phyloP scores from a whole-genome alignment of 495 filamentous ascomycete genomes.

The Xeromyces bisporus region DNA sequence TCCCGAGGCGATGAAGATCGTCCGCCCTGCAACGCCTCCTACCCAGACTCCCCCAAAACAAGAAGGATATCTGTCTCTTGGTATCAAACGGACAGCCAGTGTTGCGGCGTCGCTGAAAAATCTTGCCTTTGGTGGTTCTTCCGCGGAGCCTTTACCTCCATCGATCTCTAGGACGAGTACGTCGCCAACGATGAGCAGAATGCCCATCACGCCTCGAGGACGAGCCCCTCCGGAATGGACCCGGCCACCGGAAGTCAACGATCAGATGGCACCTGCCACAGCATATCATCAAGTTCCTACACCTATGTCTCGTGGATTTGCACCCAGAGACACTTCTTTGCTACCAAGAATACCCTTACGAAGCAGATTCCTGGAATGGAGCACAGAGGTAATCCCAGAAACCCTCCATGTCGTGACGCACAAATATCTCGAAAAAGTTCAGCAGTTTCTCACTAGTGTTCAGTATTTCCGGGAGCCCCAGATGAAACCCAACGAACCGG shows the following conservation, averaged over 20 bases:
- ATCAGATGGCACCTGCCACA: conserved; percentile 46
- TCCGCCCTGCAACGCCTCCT: conserved; percentile 35
- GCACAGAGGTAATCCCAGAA: conserved; percentile 49
- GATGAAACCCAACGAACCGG: conserved; percentile 90
- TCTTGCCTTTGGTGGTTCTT: conserved; percentile 39
- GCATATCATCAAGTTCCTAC: conserved; percentile 61
- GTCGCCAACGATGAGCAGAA: conserved; percentile 22
- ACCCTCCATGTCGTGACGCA: conserved; percentile 7
- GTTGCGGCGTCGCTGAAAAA: conserved; percentile 57
- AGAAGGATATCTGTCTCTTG: conserved; percentile 48
- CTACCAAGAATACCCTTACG: conserved; percentile 50
- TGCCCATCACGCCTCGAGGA: conserved; percentile 33
- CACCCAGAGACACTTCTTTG: conserved; percentile 37
- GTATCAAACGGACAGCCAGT: conserved; percentile 50
- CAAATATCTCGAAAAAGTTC: conserved; percentile 4
- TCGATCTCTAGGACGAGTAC: conserved; percentile 9
- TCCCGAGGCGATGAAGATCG: conserved; percentile 22
- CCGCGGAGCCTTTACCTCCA: conserved; percentile 14
- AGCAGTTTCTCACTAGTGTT: conserved; percentile 17
- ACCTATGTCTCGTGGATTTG: conserved; percentile 58
- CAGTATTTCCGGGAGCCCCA: conserved; percentile 95
- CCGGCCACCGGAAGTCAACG: conserved; percentile 61
- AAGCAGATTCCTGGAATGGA: conserved; percentile 85
- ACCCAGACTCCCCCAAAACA: conserved; percentile 30
- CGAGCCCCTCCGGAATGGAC: conserved; percentile 56